Conservation (phyloP, 345 rosid species). For the Linum trigynum region DNA sequence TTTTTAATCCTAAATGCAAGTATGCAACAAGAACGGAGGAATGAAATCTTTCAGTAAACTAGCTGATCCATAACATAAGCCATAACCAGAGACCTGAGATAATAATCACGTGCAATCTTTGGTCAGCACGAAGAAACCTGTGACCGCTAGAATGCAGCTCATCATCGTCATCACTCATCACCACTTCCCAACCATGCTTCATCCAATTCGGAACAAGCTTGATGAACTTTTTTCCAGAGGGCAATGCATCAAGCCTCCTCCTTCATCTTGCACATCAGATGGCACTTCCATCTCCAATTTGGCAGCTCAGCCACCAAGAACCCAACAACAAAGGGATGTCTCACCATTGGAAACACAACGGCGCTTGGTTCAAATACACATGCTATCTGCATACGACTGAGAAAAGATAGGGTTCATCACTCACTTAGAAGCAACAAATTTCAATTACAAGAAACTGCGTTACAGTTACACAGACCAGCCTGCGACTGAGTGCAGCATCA, state of each 20-base stretch:
- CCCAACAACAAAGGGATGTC: constrained; percentile 82
- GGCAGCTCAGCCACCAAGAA: constrained; percentile 93
- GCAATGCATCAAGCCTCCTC: constrained; percentile 22
- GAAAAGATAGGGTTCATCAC: constrained; percentile 8
- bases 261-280: constrained; percentile 12
- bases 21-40: neutral
- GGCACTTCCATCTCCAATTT: constrained; percentile 17
- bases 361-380: constrained; percentile 54
- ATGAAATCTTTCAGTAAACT: too few species aligned
- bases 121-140: constrained; percentile 45
- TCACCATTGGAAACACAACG: constrained; percentile 86
- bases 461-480: constrained; percentile 36
- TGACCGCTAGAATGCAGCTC: constrained; percentile 14
- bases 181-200: constrained; percentile 29
- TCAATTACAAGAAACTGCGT: neutral
- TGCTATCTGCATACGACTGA: constrained; percentile 52
- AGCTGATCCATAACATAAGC: constrained; percentile 98
- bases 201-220: constrained; percentile 34
- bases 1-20: too few species aligned
- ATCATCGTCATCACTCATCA: constrained; percentile 19
- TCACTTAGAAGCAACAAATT: neutral
- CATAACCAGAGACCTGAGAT: constrained; percentile 70
- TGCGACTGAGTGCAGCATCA: constrained; percentile 70
- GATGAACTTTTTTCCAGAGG: constrained; percentile 47
- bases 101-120: constrained; percentile 59